Evolutionary conservation across 352 stramenopile genomes (phyloP).

Genomic region (Phytophthora litchii): DNA sequence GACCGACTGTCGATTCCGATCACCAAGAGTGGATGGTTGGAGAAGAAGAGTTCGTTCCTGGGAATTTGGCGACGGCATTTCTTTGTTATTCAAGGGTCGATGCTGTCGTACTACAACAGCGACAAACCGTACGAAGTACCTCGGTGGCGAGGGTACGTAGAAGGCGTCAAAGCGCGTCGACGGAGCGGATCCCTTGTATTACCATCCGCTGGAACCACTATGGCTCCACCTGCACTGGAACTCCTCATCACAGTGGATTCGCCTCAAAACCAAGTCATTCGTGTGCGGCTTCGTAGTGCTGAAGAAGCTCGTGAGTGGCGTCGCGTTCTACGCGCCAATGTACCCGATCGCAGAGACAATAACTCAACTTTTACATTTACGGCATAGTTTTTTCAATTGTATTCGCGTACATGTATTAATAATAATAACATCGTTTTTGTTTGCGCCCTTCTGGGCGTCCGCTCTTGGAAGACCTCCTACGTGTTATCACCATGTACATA

Average conservation of each 20-base stretch:
- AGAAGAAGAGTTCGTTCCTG: slow-evolving; percentile 65
- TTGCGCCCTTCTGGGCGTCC: no score
- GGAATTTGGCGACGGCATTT: slow-evolving; percentile 74
- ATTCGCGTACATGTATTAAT: no score
- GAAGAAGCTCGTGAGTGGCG: slow-evolving; percentile 48
- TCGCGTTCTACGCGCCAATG: slow-evolving; percentile 32
- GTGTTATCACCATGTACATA: no score
- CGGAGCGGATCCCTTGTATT: slow-evolving; percentile 21
- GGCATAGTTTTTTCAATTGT: slow-evolving; percentile 7
- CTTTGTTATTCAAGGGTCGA: slow-evolving; percentile 74
- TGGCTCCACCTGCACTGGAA: slow-evolving; percentile 29
- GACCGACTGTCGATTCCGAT: slow-evolving; percentile 70
- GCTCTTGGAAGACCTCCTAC: no score
- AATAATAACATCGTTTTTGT: no score
- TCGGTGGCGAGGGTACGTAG: slow-evolving; percentile 63
- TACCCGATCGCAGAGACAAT: slow-evolving; percentile 15
- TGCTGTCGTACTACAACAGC: slow-evolving; percentile 76
- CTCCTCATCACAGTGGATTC: slow-evolving; percentile 43
- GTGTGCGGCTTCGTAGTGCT: slow-evolving; percentile 24
- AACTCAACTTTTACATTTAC: slow-evolving; percentile 23
- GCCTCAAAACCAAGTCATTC: slow-evolving; percentile 33
- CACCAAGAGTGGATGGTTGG: slow-evolving; percentile 68
- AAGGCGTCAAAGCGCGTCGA: slow-evolving; percentile 42
- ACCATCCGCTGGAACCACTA: slow-evolving; percentile 12
- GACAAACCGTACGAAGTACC: slow-evolving; percentile 82